A percentile compares a stretch with the other conserved stretches of the same genome.
Evolutionary conservation across 768 basidiomycete species (phyloP).

Genomic region (Xerocomellus intermedius): DNA sequence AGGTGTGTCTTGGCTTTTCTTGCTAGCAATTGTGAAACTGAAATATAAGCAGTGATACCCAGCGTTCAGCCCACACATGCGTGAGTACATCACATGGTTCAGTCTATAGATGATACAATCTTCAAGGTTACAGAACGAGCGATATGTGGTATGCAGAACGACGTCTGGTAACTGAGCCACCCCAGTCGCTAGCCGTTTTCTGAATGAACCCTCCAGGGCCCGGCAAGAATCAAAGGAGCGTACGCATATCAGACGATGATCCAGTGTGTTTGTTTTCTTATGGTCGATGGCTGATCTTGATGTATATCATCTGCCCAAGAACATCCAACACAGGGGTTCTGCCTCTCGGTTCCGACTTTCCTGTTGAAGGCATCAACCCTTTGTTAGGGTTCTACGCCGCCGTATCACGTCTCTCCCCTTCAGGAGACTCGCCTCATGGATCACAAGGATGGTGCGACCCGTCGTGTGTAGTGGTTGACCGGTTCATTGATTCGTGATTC

Average conservation of each 20-base stretch:
- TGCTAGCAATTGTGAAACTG: neutral
- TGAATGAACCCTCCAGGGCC: conserved; percentile 49
- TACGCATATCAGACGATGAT: conserved; percentile 87
- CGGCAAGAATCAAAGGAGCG: conserved; percentile 78
- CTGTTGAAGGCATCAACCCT: conserved; percentile 89
- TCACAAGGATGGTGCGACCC: conserved; percentile 68
- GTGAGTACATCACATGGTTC: conserved; percentile 40
- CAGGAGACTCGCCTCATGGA: conserved; percentile 83
- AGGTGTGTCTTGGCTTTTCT: conserved; percentile 42
- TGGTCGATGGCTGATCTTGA: neutral
- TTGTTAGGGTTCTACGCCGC: conserved; percentile 90
- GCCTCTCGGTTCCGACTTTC: conserved; percentile 91
- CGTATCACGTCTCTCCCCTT: conserved; percentile 63
- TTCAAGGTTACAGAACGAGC: conserved; percentile 53
- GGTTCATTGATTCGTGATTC: neutral
- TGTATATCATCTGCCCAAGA: conserved; percentile 29
- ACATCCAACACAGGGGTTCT: conserved; percentile 54
- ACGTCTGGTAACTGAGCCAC: conserved; percentile 52
- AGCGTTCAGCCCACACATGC: conserved; percentile 95
- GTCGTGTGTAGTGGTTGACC: neutral
- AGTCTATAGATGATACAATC: neutral
- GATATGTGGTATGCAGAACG: conserved; percentile 93
- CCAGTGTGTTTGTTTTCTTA: conserved; percentile 42
- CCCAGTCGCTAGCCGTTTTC: neutral
- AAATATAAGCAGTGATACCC: conserved; percentile 61